These are phyloP conservation scores for Fraxinus greggii DNA, from an alignment of 305 asterid species.

Conservation along the genomic window DNA sequence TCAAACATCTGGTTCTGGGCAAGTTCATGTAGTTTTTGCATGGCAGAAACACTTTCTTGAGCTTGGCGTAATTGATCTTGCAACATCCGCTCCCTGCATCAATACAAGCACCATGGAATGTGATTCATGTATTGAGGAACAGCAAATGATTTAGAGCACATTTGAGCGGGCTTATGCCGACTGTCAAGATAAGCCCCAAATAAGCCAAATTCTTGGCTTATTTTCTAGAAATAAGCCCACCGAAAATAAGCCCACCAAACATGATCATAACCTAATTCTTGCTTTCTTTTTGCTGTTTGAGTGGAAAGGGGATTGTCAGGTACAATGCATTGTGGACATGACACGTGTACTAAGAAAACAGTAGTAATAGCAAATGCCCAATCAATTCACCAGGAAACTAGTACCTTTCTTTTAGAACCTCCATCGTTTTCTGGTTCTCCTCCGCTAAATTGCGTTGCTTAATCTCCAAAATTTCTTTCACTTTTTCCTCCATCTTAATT, in stretches of 20 bases:
- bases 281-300: not conserved
- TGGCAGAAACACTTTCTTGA: constrained; percentile 92
- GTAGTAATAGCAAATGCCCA: constrained; percentile 18
- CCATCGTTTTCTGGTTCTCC: constrained; percentile 96
- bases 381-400: constrained; percentile 21
- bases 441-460: constrained; percentile 98
- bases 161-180: not conserved
- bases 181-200: not conserved
- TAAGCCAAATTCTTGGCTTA: not conserved
- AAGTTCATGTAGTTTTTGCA: constrained; percentile 94
- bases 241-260: not conserved
- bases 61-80: constrained; percentile 98
- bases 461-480: constrained; percentile 94
- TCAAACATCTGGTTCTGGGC: constrained; percentile 99
- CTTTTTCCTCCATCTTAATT: constrained; percentile 93
- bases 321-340: not conserved
- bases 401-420: constrained; percentile 92
- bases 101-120: constrained; percentile 22
- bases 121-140: constrained; percentile 23
- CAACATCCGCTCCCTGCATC: constrained; percentile 74
- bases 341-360: not conserved
- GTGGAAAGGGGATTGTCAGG: not conserved
- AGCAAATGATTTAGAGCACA: not conserved
- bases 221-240: constrained; percentile 1
- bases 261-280: constrained; percentile 11